Base-by-base conservation (phyloP, 106 monocot genomes). In the Xerophyta viscosa region DNA sequence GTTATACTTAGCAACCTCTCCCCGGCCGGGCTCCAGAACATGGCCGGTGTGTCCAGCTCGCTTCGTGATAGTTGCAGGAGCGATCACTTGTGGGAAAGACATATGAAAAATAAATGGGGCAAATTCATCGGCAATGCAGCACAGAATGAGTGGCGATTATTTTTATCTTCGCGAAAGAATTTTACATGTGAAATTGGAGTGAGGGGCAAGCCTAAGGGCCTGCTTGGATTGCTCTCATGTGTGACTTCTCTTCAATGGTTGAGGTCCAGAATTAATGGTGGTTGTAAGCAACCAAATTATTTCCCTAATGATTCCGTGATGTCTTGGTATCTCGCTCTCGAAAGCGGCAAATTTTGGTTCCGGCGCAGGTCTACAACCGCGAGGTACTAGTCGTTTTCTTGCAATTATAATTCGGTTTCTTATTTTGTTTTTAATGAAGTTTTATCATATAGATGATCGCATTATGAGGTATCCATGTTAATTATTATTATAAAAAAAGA, bases 331-430 rank as follows among this genome's bases (percentile, higher is more conserved):
- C 24, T 69, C 24, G 58, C 76, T 19, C 70, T 92, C 8, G 92
- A 92, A 54, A 71, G 64, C 14, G 92, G 92, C 60, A 73, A 65
- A 33, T 82, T 86, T 64, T 79, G 82, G 73, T 92, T 92, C 82
- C 92, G 66, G 86, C 82, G 37, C 86, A 86, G 63, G 76, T 92
- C 30, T 92, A 79, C 70, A 86, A 92, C 19, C 75, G 92, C 0
- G 86, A 86, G 91, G 91, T 92, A 70, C 37, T 52, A 13, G 25
- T 52, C 15, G 13, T 24, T 39, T 39, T 36, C 33, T 36, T 36
- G 11, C 33, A 5, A 6, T 36, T 36, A 36, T 36, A 6, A 11
- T 36, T 36, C 11, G 33, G 11, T 36, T 36, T 36, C 33, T 36
- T 36, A 36, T 6, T 5, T 39, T 39, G 39, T 15, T 8, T 39